These are phyloP conservation scores for Micractinium sp. DNA, from an alignment of 139 green algal species.

Conservation along the genomic window DNA sequence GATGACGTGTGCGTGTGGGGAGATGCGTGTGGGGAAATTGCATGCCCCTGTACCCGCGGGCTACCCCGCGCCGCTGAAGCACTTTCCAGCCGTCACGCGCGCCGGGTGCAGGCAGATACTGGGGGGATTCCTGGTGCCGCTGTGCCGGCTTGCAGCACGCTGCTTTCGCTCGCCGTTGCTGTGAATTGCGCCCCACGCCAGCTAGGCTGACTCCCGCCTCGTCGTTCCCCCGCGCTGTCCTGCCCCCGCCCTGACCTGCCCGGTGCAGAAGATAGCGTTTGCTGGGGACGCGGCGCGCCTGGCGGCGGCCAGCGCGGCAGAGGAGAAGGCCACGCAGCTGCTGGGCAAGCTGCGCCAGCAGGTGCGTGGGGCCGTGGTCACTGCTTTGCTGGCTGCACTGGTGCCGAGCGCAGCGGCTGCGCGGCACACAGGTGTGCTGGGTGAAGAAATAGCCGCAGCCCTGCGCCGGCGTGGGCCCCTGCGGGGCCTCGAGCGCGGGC, in stretches of 20 bases:
- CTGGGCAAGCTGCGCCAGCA: slow-evolving; percentile 28
- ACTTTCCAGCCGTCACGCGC: too few species aligned
- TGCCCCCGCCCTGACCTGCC: background rate
- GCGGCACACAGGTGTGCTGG: too few species aligned
- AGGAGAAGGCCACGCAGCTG: slow-evolving; percentile 5
- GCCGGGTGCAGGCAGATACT: too few species aligned
- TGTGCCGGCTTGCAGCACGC: background rate
- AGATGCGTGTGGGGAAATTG: background rate
- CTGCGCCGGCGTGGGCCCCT: too few species aligned
- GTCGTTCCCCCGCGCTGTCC: background rate
- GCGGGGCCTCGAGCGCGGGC: too few species aligned
- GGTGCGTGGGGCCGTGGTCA: background rate
- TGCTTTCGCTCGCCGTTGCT: too few species aligned
- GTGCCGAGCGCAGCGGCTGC: background rate
- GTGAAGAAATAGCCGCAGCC: too few species aligned
- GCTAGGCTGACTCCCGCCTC: background rate
- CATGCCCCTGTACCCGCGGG: too few species aligned
- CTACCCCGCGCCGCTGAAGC: background rate
- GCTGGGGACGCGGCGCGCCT: background rate
- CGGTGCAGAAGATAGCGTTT: slow-evolving; percentile 17
- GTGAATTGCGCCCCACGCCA: too few species aligned
- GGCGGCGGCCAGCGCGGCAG: background rate
- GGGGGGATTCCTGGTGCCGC: background rate
- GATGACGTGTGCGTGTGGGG: background rate
- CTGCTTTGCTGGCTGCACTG: too few species aligned